Evolutionary conservation across 1,139 yeast genomes (phyloP), one percentile per base, ranked within the genome.

Genomic region (Geotrichum phurueaensis): DNA sequence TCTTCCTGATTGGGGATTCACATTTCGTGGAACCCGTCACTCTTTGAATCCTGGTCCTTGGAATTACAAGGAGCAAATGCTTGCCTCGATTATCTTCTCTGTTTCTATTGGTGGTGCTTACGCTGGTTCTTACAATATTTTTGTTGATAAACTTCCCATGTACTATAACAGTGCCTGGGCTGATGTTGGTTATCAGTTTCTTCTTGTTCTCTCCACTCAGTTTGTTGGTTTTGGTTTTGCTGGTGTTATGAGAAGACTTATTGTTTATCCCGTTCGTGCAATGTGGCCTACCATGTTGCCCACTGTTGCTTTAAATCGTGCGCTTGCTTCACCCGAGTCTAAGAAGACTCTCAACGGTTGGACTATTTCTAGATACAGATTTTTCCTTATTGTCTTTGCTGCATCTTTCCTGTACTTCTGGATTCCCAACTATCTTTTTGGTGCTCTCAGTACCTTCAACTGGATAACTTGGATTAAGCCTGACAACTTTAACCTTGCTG

Each of bases 21-120:
- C 68, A 47, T 71, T 69, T 64, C 73, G 73, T 65, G 80, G 77
- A 51, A 68, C 64, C 57, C 74, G 75, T 60, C 62, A 71, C 66
- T 70, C 81, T 58, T 65, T 82, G 66, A 79, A 85, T 71, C 84
- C 85, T 1, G 86, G 86, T 15, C 84, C 84, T 9, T 86, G 89
- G 87, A 75, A 80, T 43, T 79, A 75, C 68, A 86, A 87, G 70
- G 92, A 86, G 68, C 89, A 86, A 75, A 83, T 84, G 85, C 75
- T 83, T 63, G 75, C 84, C 2, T 79, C 86, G 1, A 59, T 67
- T 51, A 65, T 67, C 45, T 61, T 66, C 52, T 59, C 62, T 29
- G 67, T 66, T 39, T 61, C 68, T 31, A 62, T 62, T 29, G 62
- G 64, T 29, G 62, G 62, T 20, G 64, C 64, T 10, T 78, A 79